phyloP scores from a whole-genome alignment of 75 land plant species.

The Pinus taeda region DNA sequence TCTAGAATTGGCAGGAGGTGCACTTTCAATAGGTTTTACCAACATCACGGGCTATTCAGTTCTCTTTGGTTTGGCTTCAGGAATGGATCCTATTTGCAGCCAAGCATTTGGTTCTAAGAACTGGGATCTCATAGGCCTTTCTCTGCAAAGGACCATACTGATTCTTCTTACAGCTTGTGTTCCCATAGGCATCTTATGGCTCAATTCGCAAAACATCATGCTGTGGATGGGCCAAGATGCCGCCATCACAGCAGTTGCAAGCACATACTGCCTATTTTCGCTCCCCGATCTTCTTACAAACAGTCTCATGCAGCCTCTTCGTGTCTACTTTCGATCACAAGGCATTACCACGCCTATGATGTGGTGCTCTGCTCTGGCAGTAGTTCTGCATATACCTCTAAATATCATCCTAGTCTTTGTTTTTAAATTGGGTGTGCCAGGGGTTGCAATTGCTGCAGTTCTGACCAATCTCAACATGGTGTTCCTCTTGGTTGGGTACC shows the following conservation, averaged over 20 bases:
- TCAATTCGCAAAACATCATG: constrained; percentile 55
- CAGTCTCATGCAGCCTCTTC: constrained; percentile 74
- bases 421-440: constrained; percentile 65
- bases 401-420: constrained; percentile 53
- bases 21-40: constrained; percentile 89
- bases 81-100: constrained; percentile 87
- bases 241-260: constrained; percentile 68
- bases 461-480: constrained; percentile 82
- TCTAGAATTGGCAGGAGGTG: constrained; percentile 87
- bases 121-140: constrained; percentile 62
- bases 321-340: constrained; percentile 79
- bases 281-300: constrained; percentile 87
- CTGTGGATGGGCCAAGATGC: constrained; percentile 70
- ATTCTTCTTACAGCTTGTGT: constrained; percentile 59
- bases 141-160: constrained; percentile 73
- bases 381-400: constrained; percentile 73
- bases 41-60: constrained; percentile 97
- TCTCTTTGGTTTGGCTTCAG: constrained; percentile 85
- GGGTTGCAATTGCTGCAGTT: constrained; percentile 85
- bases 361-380: constrained; percentile 78
- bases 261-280: constrained; percentile 64
- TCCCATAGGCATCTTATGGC: constrained; percentile 79
- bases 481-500: constrained; percentile 49
- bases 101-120: constrained; percentile 83
- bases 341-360: constrained; percentile 77